Conservation (phyloP, 495 filamentous ascomycete genomes). For the Podospora pseudopauciseta region DNA sequence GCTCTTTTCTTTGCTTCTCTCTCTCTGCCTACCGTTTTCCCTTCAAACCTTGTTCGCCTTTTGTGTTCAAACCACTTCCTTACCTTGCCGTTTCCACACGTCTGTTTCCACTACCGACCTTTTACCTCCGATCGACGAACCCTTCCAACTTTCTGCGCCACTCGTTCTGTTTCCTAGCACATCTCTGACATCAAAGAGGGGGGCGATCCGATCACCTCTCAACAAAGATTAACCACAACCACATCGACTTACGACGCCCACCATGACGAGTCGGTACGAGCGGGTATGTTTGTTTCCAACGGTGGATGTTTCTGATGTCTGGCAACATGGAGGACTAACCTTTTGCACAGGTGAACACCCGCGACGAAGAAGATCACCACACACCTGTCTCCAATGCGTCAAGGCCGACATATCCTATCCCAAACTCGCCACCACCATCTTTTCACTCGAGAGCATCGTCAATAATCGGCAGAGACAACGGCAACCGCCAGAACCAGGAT, state of each 20-base stretch:
- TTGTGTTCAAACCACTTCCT: neutral
- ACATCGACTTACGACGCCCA: slow-evolving; percentile 28
- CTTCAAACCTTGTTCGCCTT: slow-evolving; percentile 9
- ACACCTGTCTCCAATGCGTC: slow-evolving; percentile 33
- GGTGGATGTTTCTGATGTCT: neutral
- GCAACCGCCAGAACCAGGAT: slow-evolving; percentile 60
- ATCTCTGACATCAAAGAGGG: slow-evolving; percentile 7
- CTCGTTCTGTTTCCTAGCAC: slow-evolving; percentile 1
- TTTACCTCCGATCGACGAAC: neutral
- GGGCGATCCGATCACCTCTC: neutral
- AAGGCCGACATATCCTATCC: slow-evolving; percentile 48
- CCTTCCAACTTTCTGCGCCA: slow-evolving; percentile 16
- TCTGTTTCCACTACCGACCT: neutral
- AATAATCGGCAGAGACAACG: slow-evolving; percentile 46
- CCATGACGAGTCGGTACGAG: slow-evolving; percentile 83
- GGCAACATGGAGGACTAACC: neutral
- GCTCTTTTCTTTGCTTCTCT: neutral
- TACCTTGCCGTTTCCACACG: neutral
- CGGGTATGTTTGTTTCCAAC: slow-evolving; percentile 55
- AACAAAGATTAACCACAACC: slow-evolving; percentile 1
- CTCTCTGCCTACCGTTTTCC: slow-evolving; percentile 7
- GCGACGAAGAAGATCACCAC: slow-evolving; percentile 44
- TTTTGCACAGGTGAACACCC: slow-evolving; percentile 42
- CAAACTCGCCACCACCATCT: slow-evolving; percentile 87
- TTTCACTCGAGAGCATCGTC: slow-evolving; percentile 85